These are phyloP conservation scores for Lumnitzera racemosa DNA, from an alignment of 345 rosid genomes.

Conservation along the genomic window DNA sequence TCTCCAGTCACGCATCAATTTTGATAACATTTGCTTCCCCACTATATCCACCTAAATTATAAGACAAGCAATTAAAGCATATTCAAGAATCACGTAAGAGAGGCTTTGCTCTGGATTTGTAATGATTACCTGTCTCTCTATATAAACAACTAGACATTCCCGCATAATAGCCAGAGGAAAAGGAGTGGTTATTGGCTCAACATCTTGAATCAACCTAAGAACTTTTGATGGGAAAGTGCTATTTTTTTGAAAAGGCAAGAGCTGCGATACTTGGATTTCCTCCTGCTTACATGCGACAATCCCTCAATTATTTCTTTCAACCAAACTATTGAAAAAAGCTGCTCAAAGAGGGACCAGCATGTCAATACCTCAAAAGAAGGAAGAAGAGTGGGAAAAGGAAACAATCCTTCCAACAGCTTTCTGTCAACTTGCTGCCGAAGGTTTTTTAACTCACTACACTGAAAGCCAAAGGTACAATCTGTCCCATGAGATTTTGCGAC, in stretches of 20 bases:
- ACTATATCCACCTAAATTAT: constrained; percentile 63
- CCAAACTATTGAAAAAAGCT: constrained; percentile 7
- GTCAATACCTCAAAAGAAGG: constrained; percentile 68
- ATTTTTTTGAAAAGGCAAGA: constrained; percentile 81
- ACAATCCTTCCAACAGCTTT: constrained; percentile 57
- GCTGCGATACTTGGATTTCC: constrained; percentile 47
- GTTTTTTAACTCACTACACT: constrained; percentile 50
- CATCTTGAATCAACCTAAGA: constrained; percentile 59
- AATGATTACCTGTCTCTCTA: constrained; percentile 68
- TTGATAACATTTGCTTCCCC: constrained; percentile 68
- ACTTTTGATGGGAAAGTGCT: constrained; percentile 79
- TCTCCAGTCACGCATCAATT: constrained; percentile 90
- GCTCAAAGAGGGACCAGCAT: constrained; percentile 9
- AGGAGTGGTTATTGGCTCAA: constrained; percentile 52
- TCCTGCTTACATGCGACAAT: constrained; percentile 42
- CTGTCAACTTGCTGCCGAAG: constrained; percentile 49
- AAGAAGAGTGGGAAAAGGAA: constrained; percentile 92
- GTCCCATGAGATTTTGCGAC: constrained; percentile 44
- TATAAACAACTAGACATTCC: constrained; percentile 68
- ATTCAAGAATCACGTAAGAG: neutral
- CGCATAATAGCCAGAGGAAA: constrained; percentile 81
- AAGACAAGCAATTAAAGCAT: constrained; percentile 9
- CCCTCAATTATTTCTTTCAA: neutral
- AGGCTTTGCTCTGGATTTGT: constrained; percentile 8
- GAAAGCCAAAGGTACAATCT: constrained; percentile 71